Evolutionary conservation across 768 basidiomycete genomes (phyloP), one percentile per base, ranked within the genome.

Genomic region (Naganishia vishniacii): DNA sequence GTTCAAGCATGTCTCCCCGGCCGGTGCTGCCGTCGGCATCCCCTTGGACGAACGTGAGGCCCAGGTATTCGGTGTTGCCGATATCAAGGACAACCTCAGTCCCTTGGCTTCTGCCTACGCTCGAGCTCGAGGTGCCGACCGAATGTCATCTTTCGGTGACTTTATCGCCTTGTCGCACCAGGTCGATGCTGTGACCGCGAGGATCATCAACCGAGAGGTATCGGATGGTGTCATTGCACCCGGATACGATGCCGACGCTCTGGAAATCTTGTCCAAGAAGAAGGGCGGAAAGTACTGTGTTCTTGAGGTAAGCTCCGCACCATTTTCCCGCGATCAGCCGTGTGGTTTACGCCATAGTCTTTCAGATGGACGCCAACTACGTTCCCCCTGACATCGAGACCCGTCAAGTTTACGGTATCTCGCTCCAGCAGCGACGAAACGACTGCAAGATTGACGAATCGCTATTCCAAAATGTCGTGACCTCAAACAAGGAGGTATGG

Each of bases 71-170:
- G 94, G 91, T 2, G 93, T 95, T 0, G 92, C 97, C 40, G 95
- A 97, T 71, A 81, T 97, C 64, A 89, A 90, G 73, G 82, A 87
- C 26, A 56, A 34, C 31, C 81, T 99, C 31, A 91, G 92, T 0
- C 85, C 88, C 8, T 82, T 98, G 51, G 93, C 95, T 23, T 83
- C 84, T 61, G 95, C 95, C 0, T 99, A 99, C 70, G 94, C 95
- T 48, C 86, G 95, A 48, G 95, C 95, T 49, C 85, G 95, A 73
- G 94, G 92, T 62, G 94, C 95, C 25, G 95, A 99, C 76, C 86
- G 95, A 60, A 99, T 99, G 95, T 97, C 94, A 0, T 97, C 94
- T 2, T 99, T 98, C 75, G 95, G 95, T 4, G 95, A 99, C 80
- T 99, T 98, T 76, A 93, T 99, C 71, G 95, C 92, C 0, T 82